These are phyloP conservation scores for Didymella sp. DNA, from an alignment of 2,329 filamentous ascomycete genomes.

Conservation along the genomic window DNA sequence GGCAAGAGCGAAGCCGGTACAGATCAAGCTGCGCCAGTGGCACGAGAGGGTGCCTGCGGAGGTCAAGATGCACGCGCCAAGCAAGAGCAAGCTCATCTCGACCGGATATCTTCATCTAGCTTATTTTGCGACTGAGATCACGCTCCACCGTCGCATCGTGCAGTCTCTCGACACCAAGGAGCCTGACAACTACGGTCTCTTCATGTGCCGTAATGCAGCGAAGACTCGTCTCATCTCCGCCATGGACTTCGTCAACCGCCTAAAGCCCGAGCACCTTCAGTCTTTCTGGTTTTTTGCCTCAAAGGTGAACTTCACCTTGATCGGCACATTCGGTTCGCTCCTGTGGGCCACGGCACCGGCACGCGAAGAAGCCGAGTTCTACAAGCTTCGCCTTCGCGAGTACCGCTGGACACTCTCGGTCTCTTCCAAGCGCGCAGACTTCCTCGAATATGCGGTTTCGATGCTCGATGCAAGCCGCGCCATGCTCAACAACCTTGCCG, in stretches of 20 bases:
- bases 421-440: constrained; percentile 72
- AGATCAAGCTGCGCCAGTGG: constrained; percentile 84
- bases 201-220: constrained; percentile 91
- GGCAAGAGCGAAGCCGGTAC: constrained; percentile 79
- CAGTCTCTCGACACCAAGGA: constrained; percentile 69
- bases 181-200: constrained; percentile 79
- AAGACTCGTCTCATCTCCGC: constrained; percentile 94
- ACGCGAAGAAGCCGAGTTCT: constrained; percentile 90
- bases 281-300: constrained; percentile 92
- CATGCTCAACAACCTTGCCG: constrained; percentile 54
- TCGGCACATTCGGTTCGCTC: constrained; percentile 90
- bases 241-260: constrained; percentile 96
- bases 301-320: constrained; percentile 90
- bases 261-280: constrained; percentile 84
- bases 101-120: constrained; percentile 79
- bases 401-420: constrained; percentile 95
- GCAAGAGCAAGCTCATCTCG: constrained; percentile 53
- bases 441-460: constrained; percentile 55
- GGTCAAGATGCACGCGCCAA: constrained; percentile 68
- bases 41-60: constrained; percentile 71
- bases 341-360: constrained; percentile 89
- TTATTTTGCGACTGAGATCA: constrained; percentile 94
- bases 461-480: constrained; percentile 54
- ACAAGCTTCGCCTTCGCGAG: constrained; percentile 81
- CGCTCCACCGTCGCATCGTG: constrained; percentile 88